Evolutionary conservation across 306 rosid species (phyloP).

Genomic region (Quercus rubra): DNA sequence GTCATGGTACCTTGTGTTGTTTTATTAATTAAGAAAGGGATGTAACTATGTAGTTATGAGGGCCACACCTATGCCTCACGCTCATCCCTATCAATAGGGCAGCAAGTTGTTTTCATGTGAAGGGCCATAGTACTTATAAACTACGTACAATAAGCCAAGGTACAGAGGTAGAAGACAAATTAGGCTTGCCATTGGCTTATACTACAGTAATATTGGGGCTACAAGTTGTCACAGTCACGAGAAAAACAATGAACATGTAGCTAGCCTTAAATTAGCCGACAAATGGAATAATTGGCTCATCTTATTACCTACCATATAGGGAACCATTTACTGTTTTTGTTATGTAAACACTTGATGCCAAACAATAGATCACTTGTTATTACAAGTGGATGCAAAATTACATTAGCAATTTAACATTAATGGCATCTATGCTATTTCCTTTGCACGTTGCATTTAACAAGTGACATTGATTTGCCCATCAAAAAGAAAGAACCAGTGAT

Average conservation of each 20-base stretch:
- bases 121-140: neutral
- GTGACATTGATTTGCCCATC: neutral
- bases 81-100: neutral
- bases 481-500: neutral
- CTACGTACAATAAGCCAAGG: neutral
- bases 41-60: no score
- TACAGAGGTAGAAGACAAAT: conserved; percentile 12
- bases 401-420: neutral
- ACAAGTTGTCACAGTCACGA: neutral
- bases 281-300: conserved; percentile 24
- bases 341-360: conserved; percentile 9
- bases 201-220: neutral
- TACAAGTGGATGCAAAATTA: neutral
- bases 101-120: neutral
- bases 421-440: no score
- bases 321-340: conserved; percentile 22
- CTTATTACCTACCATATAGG: conserved; percentile 18
- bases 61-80: neutral
- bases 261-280: conserved; percentile 37
- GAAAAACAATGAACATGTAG: neutral
- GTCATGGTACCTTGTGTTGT: neutral
- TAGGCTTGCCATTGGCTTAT: neutral
- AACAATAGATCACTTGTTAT: neutral
- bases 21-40: neutral
- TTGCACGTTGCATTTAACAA: neutral